Conservation (phyloP, 2,329 filamentous ascomycete genomes). For the Aspergillus amoenus region DNA sequence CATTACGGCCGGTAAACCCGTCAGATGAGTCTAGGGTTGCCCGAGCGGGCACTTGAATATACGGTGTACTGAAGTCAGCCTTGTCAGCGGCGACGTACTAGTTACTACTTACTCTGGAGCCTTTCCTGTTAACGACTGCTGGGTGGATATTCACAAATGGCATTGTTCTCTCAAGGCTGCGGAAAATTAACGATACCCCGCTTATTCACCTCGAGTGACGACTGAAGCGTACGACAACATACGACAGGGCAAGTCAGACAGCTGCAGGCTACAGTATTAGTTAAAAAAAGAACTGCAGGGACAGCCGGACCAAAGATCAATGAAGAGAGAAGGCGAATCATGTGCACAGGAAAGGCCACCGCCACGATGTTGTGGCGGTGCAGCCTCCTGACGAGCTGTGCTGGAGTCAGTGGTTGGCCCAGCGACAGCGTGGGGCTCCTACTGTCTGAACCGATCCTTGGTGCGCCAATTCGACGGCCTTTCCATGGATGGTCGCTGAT, state of each 20-base stretch:
- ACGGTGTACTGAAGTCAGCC: no score
- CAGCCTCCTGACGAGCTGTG: background rate
- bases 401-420: constrained; percentile 1
- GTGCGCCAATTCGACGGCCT: background rate
- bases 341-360: background rate
- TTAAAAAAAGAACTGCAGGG: constrained; percentile 10
- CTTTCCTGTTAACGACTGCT: no score
- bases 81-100: no score
- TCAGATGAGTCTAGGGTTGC: no score
- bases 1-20: no score
- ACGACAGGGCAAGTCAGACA: background rate
- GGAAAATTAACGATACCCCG: background rate
- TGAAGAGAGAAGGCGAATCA: background rate
- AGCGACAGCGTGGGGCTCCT: constrained; percentile 1
- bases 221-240: background rate
- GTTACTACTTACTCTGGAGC: no score
- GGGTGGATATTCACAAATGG: background rate
- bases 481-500: background rate
- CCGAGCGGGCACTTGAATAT: no score
- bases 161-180: background rate
- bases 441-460: background rate
- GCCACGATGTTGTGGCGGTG: constrained; percentile 8
- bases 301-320: background rate
- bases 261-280: constrained; percentile 6
- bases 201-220: background rate